These are phyloP conservation scores for Fraxinus greggii DNA, from an alignment of 305 asterid species.

Conservation along the genomic window DNA sequence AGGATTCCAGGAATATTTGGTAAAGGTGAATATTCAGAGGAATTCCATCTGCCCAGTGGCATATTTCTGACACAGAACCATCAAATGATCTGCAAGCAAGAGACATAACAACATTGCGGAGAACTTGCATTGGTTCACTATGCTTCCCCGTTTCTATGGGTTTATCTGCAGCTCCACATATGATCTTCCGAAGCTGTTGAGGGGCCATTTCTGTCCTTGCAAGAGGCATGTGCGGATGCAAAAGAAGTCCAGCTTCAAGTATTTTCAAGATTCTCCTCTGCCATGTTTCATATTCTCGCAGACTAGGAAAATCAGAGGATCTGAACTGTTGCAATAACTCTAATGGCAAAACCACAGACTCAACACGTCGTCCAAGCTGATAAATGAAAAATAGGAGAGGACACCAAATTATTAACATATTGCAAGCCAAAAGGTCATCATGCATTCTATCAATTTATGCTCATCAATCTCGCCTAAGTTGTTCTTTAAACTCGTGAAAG, in stretches of 20 bases:
- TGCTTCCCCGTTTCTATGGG: slow-evolving; percentile 70
- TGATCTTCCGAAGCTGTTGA: slow-evolving; percentile 55
- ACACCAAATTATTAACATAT: slow-evolving; percentile 10
- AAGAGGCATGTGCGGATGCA: slow-evolving; percentile 64
- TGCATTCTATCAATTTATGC: not conserved
- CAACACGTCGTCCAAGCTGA: slow-evolving; percentile 78
- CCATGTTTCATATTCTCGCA: slow-evolving; percentile 61
- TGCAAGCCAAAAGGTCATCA: not conserved
- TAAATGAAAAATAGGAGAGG: slow-evolving; percentile 6
- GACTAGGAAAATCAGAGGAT: slow-evolving; percentile 63
- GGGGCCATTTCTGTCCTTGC: slow-evolving; percentile 46
- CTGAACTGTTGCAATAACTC: slow-evolving; percentile 68
- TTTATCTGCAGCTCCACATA: slow-evolving; percentile 44
- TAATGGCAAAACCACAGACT: slow-evolving; percentile 76
- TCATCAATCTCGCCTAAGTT: slow-evolving; percentile 11
- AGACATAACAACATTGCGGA: slow-evolving; percentile 50
- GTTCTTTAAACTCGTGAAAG: not conserved
- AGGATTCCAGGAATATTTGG: slow-evolving; percentile 61
- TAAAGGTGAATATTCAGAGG: slow-evolving; percentile 76
- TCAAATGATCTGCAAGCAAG: slow-evolving; percentile 80
- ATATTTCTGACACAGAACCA: slow-evolving; percentile 56
- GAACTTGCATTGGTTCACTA: slow-evolving; percentile 57
- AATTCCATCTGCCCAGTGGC: slow-evolving; percentile 94
- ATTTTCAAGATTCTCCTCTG: slow-evolving; percentile 67
- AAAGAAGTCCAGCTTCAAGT: slow-evolving; percentile 73